These are phyloP conservation scores for Santalum album DNA, from an alignment of 164 flowering plant species.

Conservation along the genomic window DNA sequence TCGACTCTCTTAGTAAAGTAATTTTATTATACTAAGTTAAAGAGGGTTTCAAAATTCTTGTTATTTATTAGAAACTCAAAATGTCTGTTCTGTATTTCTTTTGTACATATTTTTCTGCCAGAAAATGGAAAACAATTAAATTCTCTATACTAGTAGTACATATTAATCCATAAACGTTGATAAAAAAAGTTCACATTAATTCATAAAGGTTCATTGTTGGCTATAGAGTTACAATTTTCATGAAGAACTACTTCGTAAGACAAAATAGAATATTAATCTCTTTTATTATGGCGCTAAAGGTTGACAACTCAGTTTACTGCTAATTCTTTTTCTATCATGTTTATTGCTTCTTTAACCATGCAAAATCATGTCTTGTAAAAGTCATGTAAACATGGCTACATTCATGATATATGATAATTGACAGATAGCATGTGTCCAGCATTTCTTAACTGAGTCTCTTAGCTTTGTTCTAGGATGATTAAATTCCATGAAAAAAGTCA, in stretches of 20 bases:
- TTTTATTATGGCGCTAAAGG: slow-evolving; percentile 82
- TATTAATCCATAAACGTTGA: no score
- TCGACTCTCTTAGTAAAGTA: no score
- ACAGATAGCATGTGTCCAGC: slow-evolving; percentile 75
- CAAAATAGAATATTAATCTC: slow-evolving; percentile 88
- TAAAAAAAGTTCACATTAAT: no score
- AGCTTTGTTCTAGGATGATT: slow-evolving; percentile 39
- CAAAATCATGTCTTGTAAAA: background rate
- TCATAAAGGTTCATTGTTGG: slow-evolving; percentile 63
- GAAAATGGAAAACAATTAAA: no score
- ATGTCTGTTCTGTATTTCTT: no score
- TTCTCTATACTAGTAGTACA: no score
- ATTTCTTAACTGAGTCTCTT: slow-evolving; percentile 56
- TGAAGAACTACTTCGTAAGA: slow-evolving; percentile 65
- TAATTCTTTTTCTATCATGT: background rate
- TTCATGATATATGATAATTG: no score
- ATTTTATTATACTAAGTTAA: no score
- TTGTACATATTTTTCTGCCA: no score
- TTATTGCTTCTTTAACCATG: background rate
- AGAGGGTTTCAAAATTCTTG: no score
- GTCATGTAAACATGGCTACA: slow-evolving; percentile 3
- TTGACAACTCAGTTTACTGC: slow-evolving; percentile 9
- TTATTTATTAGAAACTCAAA: no score
- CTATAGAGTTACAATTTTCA: slow-evolving; percentile 57
- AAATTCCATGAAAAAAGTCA: slow-evolving; percentile 33